Evolutionary conservation across 345 rosid species (phyloP), one percentile per base, ranked within the genome.

Genomic region (Clarkia xantiana): DNA sequence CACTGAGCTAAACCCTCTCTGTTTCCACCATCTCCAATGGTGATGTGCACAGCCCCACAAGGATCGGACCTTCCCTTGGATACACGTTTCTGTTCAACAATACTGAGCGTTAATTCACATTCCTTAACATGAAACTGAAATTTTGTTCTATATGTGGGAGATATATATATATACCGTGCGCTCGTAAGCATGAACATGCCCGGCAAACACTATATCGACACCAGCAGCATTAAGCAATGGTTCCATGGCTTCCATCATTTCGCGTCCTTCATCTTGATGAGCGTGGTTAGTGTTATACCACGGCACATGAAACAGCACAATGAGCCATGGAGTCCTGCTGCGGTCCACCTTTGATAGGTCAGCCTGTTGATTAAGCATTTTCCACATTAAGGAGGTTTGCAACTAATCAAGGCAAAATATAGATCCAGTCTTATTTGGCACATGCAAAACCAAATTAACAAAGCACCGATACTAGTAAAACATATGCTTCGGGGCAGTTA

Each of bases 121-220:
- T 13, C 9, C 5, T 0, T 3, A 40, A 23, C 44, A 25, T 18
- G 16, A 29, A 10, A 29, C 6, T 29, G 36, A 29, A 29, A 29
- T 29, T 29, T 29, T 29, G 36, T 29, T 25, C n/a, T 11, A 46
- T 5, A 49, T 54, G 55, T 34, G 23, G 39, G 18, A 42, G 42
- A 4, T 42, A 11, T 13, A 48, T 45, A 45, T 19, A 11, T 76
- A 54, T 73, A 91, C 98, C 58, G 89, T 51, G 57, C 87, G 86
- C 71, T 91, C 98, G 53, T 91, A 91, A 60, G 98, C 95, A 78
- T 91, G 98, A 40, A 91, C 96, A 56, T 86, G 95, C 13, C 98
- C 98, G 36, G 94, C 69, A 16, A 91, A 59, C 36, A 84, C 66
- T 4, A 91, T 36, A 65, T 91, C 98, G 25, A 75, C 96, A 48